Base-by-base conservation (phyloP, 768 basidiomycete genomes). In the Paxillus ammoniavirescens region DNA sequence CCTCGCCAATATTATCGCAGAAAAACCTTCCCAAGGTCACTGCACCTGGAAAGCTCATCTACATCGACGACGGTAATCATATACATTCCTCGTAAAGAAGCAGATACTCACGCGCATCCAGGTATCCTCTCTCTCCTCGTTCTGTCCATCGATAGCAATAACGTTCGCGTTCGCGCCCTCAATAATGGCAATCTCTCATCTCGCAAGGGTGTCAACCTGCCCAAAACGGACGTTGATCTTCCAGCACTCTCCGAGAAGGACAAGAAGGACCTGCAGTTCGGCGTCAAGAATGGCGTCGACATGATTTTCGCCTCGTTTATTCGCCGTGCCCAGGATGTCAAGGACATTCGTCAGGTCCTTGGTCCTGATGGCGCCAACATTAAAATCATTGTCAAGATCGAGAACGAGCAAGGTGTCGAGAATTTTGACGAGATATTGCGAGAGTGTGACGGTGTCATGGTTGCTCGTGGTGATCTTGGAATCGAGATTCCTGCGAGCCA, bases 221-320 rank as follows among this genome's bases (percentile, higher is more conserved):
- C 97, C 64, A 97, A 98, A 75, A 98, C 97, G 58, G 81, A 87
- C 12, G 97, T 99, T 64, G 97, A 99, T 74, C 86, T 99, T 49
- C 97, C 97, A 49, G 92, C 97, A 48, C 84, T 99, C 41, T 97
- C 94, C 53, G 91, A 93, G 52, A 98, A 99, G 81, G 97, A 99
- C 83, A 98, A 97, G 80, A 85, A 84, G 59, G 97, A 98, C 68
- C 74, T 99, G 55, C 71, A 78, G 58, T 99, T 98, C 59, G 97
- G 97, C 73, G 96, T 97, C 67, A 89, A 85, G 82, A 98, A 99
- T 73, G 87, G 87, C 56, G 95, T 99, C 58, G 97, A 99, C 80
- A 98, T 99, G 95, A 74, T 99, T 65, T 99, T 99, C 69, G 97
- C 97, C 6, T 98, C 97, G 3, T 99, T 98, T 73, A 98, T 99